A percentile compares a stretch with the other conserved stretches of the same genome.
These are phyloP conservation scores for Ballota nigra DNA, from an alignment of 257 asterid species.

Conservation along the genomic window DNA sequence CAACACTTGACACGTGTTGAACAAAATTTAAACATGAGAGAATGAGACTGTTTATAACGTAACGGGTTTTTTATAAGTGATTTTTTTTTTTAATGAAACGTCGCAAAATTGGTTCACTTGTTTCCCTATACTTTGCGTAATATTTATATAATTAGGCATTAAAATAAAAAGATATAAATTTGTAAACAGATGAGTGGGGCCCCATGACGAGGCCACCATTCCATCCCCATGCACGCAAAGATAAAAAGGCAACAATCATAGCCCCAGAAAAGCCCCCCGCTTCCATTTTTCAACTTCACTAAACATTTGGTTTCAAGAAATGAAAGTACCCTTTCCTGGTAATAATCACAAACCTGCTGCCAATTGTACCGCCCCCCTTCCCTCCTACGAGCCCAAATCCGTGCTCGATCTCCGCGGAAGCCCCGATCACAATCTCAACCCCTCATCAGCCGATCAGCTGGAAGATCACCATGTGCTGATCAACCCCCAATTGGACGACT, in stretches of 20 bases:
- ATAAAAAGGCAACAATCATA: conserved; percentile 52
- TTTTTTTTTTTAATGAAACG: no score
- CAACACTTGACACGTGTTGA: no score
- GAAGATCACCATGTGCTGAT: conserved; percentile 77
- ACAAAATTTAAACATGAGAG: no score
- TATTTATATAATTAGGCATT: no score
- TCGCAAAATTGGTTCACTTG: no score
- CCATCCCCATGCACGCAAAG: conserved; percentile 46
- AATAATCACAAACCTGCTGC: conserved; percentile 26
- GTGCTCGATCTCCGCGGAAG: conserved; percentile 78
- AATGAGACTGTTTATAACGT: no score
- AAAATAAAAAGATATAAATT: neutral
- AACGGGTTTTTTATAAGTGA: no score
- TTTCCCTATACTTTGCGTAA: no score
- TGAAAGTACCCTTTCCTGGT: conserved; percentile 81
- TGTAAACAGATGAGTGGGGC: neutral
- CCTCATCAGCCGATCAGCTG: conserved; percentile 49
- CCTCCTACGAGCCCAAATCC: conserved; percentile 69
- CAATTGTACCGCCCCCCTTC: neutral
- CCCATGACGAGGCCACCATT: neutral
- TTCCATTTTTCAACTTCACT: neutral
- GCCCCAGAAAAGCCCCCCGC: conserved; percentile 36
- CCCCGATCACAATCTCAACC: conserved; percentile 31
- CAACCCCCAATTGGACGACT: conserved; percentile 57
- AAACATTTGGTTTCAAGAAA: conserved; percentile 32